These are phyloP conservation scores for Coemansia umbellata DNA, from an alignment of 192 early-diverging fungal species.

Conservation along the genomic window DNA sequence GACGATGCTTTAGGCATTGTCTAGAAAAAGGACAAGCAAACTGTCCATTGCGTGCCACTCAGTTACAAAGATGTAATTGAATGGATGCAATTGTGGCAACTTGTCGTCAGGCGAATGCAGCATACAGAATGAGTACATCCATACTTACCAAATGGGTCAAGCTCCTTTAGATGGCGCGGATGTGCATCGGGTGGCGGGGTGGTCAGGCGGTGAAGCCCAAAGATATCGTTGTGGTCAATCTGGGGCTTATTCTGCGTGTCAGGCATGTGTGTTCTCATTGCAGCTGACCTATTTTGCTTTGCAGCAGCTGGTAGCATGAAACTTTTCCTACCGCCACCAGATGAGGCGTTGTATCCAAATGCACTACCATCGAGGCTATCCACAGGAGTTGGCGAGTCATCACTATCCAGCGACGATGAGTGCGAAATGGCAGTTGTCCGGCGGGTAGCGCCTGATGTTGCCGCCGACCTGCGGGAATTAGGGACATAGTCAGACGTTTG, in stretches of 20 bases:
- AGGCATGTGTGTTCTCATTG: too few relatives aligned
- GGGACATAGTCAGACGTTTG: too few relatives aligned
- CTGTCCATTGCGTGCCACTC: too few relatives aligned
- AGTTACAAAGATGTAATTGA: too few relatives aligned
- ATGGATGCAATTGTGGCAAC: too few relatives aligned
- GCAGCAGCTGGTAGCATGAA: background rate
- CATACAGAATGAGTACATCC: background rate
- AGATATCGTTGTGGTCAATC: constrained; percentile 5
- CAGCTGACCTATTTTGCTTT: too few relatives aligned
- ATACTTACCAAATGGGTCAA: constrained; percentile 49
- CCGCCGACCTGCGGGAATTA: background rate
- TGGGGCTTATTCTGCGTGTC: background rate
- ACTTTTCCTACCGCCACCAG: background rate
- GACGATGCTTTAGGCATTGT: too few relatives aligned
- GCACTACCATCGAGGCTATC: constrained; percentile 20
- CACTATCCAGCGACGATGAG: constrained; percentile 8
- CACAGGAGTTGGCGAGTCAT: constrained; percentile 26
- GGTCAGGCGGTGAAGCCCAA: constrained; percentile 22
- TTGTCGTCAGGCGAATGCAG: too few relatives aligned
- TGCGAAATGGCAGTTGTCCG: background rate
- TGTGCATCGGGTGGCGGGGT: constrained; percentile 26
- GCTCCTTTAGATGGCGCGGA: constrained; percentile 14
- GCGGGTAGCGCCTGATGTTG: background rate
- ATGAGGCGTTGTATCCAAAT: background rate
- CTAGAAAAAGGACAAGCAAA: too few relatives aligned